phyloP scores from a whole-genome alignment of 1,284 basidiomycete species.

The Papiliotrema laurentii region DNA sequence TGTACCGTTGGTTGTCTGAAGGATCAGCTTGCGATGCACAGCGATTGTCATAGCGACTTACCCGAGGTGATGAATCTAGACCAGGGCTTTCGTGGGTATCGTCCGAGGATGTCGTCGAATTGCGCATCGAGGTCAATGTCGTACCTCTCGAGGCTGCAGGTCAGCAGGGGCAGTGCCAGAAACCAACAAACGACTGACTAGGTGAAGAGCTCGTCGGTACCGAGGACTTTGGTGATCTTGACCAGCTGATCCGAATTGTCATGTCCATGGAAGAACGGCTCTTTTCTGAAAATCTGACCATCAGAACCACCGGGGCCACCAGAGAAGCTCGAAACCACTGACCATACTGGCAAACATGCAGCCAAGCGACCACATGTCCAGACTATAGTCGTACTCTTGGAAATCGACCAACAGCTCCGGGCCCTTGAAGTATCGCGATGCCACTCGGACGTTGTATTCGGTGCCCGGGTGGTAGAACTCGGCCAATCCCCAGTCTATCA shows the following conservation, averaged over 20 bases:
- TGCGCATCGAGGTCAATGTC: conserved; percentile 87
- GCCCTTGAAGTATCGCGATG: conserved; percentile 96
- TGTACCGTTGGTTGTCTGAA: conserved; percentile 91
- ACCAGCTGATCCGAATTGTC: conserved; percentile 99
- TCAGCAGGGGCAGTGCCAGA: conserved; percentile 3
- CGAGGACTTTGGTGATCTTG: conserved; percentile 96
- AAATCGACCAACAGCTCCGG: conserved; percentile 97
- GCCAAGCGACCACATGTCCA: conserved; percentile 98
- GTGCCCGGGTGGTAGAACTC: conserved; percentile 98
- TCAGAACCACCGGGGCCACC: conserved; percentile 3
- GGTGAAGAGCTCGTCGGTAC: conserved; percentile 88
- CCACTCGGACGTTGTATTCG: conserved; percentile 97
- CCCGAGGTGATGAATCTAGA: conserved; percentile 75
- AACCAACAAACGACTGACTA: conserved; percentile 33
- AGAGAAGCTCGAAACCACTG: conserved; percentile 24
- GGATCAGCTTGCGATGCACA: neutral
- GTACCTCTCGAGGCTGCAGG: conserved; percentile 70
- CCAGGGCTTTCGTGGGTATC: conserved; percentile 93
- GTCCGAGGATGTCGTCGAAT: conserved; percentile 84
- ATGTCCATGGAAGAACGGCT: conserved; percentile 99
- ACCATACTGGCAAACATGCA: conserved; percentile 99
- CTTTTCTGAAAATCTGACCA: conserved; percentile 91
- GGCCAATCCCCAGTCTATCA: conserved; percentile 98
- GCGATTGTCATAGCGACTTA: conserved; percentile 4
- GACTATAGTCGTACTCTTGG: conserved; percentile 93